These are phyloP conservation scores for Cudoniella acicularis DNA, from an alignment of 495 filamentous ascomycete species.

Conservation along the genomic window DNA sequence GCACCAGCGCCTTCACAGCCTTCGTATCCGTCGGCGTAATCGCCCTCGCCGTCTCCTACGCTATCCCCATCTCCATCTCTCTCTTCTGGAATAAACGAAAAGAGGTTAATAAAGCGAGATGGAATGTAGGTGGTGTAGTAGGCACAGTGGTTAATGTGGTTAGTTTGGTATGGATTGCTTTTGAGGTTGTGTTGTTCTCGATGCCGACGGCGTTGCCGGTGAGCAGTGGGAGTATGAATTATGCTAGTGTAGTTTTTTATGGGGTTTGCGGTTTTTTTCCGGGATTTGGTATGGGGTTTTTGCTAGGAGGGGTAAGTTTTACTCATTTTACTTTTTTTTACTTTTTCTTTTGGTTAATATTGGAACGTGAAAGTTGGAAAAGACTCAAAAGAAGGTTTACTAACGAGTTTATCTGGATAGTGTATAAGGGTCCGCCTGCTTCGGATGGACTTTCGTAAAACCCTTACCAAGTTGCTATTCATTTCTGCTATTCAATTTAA, in stretches of 20 bases:
- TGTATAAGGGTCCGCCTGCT: conserved; percentile 44
- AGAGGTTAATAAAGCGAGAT: conserved; percentile 20
- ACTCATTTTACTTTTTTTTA: conserved; percentile 1
- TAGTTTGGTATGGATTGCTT: conserved; percentile 22
- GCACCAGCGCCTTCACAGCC: conserved; percentile 43
- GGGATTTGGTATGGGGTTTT: conserved; percentile 42
- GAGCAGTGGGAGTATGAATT: conserved; percentile 42
- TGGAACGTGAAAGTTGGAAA: conserved; percentile 7
- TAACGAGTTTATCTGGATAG: conserved; percentile 22
- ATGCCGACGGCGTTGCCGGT: conserved; percentile 37
- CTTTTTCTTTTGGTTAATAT: conserved; percentile 6
- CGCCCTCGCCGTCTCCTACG: conserved; percentile 48
- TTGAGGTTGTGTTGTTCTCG: conserved; percentile 26
- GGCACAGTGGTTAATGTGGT: conserved; percentile 25
- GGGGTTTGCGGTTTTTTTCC: conserved; percentile 37
- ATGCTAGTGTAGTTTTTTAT: conserved; percentile 31
- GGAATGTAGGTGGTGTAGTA: conserved; percentile 22
- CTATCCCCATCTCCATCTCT: conserved; percentile 42
- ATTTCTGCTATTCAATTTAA: too few species aligned
- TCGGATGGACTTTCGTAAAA: conserved; percentile 36
- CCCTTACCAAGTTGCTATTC: too few species aligned
- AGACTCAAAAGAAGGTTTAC: not conserved
- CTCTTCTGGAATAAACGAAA: conserved; percentile 33
- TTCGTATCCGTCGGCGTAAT: conserved; percentile 46
- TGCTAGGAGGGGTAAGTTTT: conserved; percentile 41